Base-by-base conservation (phyloP, 768 basidiomycete genomes). In the Cystofilobasidium capitatum region DNA sequence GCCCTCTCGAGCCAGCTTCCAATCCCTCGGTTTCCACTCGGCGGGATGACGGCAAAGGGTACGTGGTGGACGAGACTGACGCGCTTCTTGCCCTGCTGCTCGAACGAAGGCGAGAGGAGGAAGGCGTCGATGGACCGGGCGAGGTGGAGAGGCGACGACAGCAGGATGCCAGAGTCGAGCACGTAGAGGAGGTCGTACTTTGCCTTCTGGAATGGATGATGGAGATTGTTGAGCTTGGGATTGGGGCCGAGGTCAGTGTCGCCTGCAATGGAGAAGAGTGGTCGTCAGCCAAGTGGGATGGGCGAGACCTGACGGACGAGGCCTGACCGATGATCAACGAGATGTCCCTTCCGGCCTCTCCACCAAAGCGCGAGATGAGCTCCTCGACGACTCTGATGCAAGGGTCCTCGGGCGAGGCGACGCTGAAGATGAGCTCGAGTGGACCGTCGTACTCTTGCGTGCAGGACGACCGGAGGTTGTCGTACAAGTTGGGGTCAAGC, bases 141-240 rank as follows among this genome's bases (percentile, higher is more conserved):
- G 31, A 99, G 83, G 14, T 91, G 88, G 20, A 86, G 86, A 0
- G 86, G 81, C 54, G 84, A 83, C 29, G 86, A 54, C n/a, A 68
- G 85, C 66, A 85, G 83, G 61, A 98, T 84, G 71, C 94, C 94
- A n/a, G 94, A 96, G 77, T 99, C 96, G 59, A 98, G 82, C 36
- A 98, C 88, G 93, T 93, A 99, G 59, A 98, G 79, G 58, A 98
- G 88, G 74, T 98, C 91, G 74, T 96, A 81, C 64, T 82, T 79
- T 0, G 94, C 96, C 74, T 84, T 79, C 54, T 81, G 81, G 76
- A 92, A 97, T 17, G 93, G 83, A 39, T 85, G 85, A 70, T 92
- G 82, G 57, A 99, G 86, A 77, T 98, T 98, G 80, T 97, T 97
- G 73, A 98, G 87, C 81, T 98, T 98, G 0, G 96, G 96, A 72